Percentiles rank a stretch among this genome's conserved stretches.
Evolutionary conservation across 2,329 filamentous ascomycete species (phyloP).

Genomic region (Talaromyces amestolkiae): DNA sequence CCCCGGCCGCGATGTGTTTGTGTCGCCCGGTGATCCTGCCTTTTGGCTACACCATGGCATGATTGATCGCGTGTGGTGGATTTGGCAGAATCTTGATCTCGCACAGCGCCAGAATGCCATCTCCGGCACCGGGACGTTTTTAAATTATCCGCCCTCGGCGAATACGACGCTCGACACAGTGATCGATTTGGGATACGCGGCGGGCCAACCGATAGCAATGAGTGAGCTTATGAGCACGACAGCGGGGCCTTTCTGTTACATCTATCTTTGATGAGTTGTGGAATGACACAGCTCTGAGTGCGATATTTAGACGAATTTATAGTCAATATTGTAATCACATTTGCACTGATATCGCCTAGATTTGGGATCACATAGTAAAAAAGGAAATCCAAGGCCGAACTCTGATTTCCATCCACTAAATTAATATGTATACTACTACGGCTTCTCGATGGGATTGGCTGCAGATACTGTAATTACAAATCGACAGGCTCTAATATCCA

Average conservation of each 20-base stretch:
- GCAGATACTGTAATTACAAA: background rate
- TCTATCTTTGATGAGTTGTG: background rate
- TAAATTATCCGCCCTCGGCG: constrained; percentile 21
- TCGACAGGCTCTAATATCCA: background rate
- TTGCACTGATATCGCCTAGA: background rate
- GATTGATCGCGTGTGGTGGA: constrained; percentile 49
- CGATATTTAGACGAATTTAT: no score
- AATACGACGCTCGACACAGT: constrained; percentile 29
- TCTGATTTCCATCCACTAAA: background rate
- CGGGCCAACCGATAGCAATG: constrained; percentile 19
- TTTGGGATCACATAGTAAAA: background rate
- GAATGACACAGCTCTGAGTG: no score
- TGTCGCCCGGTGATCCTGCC: constrained; percentile 44
- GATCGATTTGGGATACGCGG: constrained; percentile 25
- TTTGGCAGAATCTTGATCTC: constrained; percentile 45
- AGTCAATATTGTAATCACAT: background rate
- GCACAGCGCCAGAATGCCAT: constrained; percentile 12
- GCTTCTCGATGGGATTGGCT: background rate
- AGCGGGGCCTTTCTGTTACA: background rate
- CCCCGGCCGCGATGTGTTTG: constrained; percentile 44
- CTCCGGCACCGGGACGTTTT: constrained; percentile 16
- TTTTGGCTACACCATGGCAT: constrained; percentile 49
- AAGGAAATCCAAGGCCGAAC: background rate
- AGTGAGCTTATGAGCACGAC: constrained; percentile 21
- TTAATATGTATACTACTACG: no score